Base-by-base conservation (phyloP, 805 yeast genomes). In the Kazachstania taianensis region DNA sequence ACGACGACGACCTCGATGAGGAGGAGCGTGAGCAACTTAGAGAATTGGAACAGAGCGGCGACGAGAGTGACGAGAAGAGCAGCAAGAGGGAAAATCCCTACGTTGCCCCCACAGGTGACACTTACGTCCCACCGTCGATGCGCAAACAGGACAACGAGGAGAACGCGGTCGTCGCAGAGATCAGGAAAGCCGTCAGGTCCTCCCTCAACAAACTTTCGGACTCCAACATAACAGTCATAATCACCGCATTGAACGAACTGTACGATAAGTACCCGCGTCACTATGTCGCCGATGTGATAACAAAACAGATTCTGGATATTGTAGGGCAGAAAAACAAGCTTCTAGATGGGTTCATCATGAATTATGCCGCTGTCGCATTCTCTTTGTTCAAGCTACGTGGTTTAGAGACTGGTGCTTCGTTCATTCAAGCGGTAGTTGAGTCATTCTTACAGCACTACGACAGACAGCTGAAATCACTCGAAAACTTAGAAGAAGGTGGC, bases 191-290 rank as follows among this genome's bases (percentile, higher is more conserved):
- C 5, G 70, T 87, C 32, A 92, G 86, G 49, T 87, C 96, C 40
- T 75, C 85, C 1, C 64, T 92, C 49, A 92, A 92, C 56, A 80
- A 77, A 56, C 67, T 92, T n/a, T 81, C 96, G 1, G 97, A 89
- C 48, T 76, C 94, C 1, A 92, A 87, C 42, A 65, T 87, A 20
- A 64, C 72, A 9, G 63, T 78, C 2, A 83, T 87, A 35, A 75
- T 81, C 15, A 69, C 72, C 40, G 84, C 83, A 18, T 61, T 92
- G 35, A 77, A 76, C 46, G 66, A 65, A 0, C 59, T 84, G 1
- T 92, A 74, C 49, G 59, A 67, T 42, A 67, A 67, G 6, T 67
- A 84, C 47, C 78, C 98, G 4, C 71, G 96, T 44, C 86, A 84
- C 37, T 54, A 70, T n/a, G 94, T 86, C 15, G 85, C 75, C 35